Evolutionary conservation across 768 basidiomycete genomes (phyloP).

Genomic region (Rhodotorula kratochvilovae): DNA sequence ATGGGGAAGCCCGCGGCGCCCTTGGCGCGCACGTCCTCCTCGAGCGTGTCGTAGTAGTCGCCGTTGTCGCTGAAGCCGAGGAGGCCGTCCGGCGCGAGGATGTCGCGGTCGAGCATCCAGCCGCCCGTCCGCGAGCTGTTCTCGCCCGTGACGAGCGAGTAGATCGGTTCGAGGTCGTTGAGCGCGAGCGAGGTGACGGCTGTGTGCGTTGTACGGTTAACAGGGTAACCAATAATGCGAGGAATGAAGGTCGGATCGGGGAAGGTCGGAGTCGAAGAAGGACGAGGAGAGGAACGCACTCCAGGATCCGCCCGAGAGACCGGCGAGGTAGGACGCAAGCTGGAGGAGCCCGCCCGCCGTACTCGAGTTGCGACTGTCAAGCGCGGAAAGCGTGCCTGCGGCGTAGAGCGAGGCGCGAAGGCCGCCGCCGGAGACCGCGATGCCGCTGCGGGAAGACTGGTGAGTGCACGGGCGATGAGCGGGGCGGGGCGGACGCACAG

Average conservation of each 20-base stretch:
- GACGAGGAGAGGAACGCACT: too few species aligned
- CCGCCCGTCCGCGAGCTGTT: conserved; percentile 49
- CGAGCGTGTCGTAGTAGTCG: conserved; percentile 49
- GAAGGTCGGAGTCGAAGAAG: too few species aligned
- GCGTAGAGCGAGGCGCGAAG: conserved; percentile 64
- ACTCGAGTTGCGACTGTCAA: conserved; percentile 64
- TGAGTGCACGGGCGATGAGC: neutral
- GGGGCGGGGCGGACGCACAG: neutral
- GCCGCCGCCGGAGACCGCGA: conserved; percentile 69
- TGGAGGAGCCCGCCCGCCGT: conserved; percentile 64
- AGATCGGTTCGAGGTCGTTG: conserved; percentile 62
- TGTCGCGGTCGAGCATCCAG: conserved; percentile 59
- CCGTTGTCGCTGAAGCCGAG: conserved; percentile 55
- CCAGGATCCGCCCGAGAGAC: conserved; percentile 51
- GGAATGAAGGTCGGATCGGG: too few species aligned
- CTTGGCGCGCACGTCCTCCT: conserved; percentile 35
- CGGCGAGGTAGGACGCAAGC: conserved; percentile 65
- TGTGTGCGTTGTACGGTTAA: too few species aligned
- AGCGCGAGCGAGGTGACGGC: conserved; percentile 54
- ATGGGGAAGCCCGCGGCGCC: conserved; percentile 40
- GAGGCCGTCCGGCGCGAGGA: conserved; percentile 58
- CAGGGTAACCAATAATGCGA: too few species aligned
- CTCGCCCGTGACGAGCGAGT: conserved; percentile 23
- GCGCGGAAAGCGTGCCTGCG: conserved; percentile 57
- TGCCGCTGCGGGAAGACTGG: conserved; percentile 50